Evolutionary conservation across 345 rosid genomes (phyloP), one percentile per base, ranked within the genome.

Genomic region (Corymbia maculata): DNA sequence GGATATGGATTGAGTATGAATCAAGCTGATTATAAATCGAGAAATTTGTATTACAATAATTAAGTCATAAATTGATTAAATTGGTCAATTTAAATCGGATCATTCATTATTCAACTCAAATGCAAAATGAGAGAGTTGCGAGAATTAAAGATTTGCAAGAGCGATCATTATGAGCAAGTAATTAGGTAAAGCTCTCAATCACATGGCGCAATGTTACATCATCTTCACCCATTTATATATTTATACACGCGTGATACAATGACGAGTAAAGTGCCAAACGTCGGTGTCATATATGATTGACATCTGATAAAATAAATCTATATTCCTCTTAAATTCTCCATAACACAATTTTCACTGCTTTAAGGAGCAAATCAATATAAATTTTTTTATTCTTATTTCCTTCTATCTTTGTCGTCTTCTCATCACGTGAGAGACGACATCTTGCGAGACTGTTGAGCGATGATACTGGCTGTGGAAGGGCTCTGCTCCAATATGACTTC

Each of bases 381-480:
- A 17, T 64, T 70, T 36, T 24, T 36, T 42, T 21, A 32, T 70
- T 57, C 12, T 19, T 42, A 16, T 8, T 52, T 79, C 85, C 49
- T 13, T 13, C 15, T 6, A 12, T 79, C 64, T 57, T 17, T 44
- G 26, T 52, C 21, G 49, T 28, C 22, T 42, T 51, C 1, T 64
- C 28, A 21, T 50, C 64, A 84, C 6, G 85, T 64, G 61, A 91
- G 61, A 70, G 91, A 85, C 53, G 90, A 85, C 24, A 97, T 90
- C 89, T 89, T 93, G 52, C 68, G 90, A 85, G 97, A 97, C 59
- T 97, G 97, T 53, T 88, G 89, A 12, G 93, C 90, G 55, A 96
- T 94, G 88, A 95, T 30, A 30, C 16, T 87, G 47, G 97, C 94
- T 53, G 97, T 96, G 2, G 97, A 94, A 68, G 95, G 94, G 88